A percentile compares a stretch with the other conserved stretches of the same genome.
Evolutionary conservation across 2,329 filamentous ascomycete genomes (phyloP).

Genomic region (Beauveria pseudobassiana): DNA sequence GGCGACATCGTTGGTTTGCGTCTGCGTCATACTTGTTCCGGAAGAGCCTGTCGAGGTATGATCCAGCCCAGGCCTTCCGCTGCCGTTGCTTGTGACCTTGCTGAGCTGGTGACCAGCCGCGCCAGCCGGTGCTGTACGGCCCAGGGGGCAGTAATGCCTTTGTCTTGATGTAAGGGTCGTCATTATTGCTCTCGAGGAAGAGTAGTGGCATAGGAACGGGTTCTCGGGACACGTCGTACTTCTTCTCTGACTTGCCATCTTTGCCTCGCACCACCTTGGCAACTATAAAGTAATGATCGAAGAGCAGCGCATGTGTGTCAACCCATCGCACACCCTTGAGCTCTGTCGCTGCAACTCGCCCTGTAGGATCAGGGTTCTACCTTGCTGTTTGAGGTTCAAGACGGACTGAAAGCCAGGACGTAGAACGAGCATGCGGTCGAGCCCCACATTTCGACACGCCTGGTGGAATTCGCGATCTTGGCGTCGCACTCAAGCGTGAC

Average conservation of each 20-base stretch:
- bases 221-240: constrained; percentile 91
- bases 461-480: constrained; percentile 85
- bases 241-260: constrained; percentile 63
- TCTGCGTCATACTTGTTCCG: constrained; percentile 33
- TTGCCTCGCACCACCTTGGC: constrained; percentile 72
- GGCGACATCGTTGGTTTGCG: constrained; percentile 49
- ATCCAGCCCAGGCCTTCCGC: constrained; percentile 51
- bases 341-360: constrained; percentile 87
- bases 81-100: constrained; percentile 45
- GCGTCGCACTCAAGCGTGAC: constrained; percentile 88
- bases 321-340: constrained; percentile 85
- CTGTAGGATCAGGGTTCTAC: constrained; percentile 78
- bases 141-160: constrained; percentile 60
- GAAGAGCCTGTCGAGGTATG: constrained; percentile 64
- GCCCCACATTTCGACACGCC: constrained; percentile 80
- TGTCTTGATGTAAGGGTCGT: constrained; percentile 80
- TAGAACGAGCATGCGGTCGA: constrained; percentile 75
- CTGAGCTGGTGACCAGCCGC: constrained; percentile 51
- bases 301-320: constrained; percentile 86
- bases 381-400: constrained; percentile 89
- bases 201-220: constrained; percentile 95
- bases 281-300: constrained; percentile 93
- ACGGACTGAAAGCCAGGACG: constrained; percentile 83
- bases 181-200: constrained; percentile 84
- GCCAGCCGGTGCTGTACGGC: constrained; percentile 53